Evolutionary conservation across 331 rosid genomes (phyloP).

Genomic region (Saraca asoca): DNA sequence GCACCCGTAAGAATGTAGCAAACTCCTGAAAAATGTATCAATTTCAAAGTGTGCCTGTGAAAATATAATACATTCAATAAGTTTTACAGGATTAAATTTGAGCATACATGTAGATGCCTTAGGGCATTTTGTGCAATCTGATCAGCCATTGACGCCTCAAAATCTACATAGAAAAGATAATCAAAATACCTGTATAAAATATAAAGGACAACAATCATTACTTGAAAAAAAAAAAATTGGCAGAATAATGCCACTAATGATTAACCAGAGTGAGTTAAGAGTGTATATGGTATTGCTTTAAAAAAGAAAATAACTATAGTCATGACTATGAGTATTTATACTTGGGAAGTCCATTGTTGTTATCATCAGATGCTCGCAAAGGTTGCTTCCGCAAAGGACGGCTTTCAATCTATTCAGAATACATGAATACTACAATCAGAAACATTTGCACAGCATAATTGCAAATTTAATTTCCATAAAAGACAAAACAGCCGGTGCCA

Average conservation of each 20-base stretch:
- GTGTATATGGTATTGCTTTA: constrained; percentile 1
- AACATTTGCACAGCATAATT: constrained; percentile 11
- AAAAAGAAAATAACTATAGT: constrained; percentile 11
- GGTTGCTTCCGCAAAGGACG: constrained; percentile 90
- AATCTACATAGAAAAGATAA: constrained; percentile 92
- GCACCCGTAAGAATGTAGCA: constrained; percentile 91
- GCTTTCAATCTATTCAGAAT: constrained; percentile 77
- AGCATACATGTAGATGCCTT: constrained; percentile 66
- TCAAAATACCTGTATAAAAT: constrained; percentile 70
- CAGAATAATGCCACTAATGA: constrained; percentile 10
- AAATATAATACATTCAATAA: constrained; percentile 29
- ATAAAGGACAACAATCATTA: constrained; percentile 26
- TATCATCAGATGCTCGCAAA: constrained; percentile 65
- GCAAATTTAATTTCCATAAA: constrained; percentile 24
- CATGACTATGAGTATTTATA: constrained; percentile 40
- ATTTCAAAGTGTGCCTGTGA: constrained; percentile 15
- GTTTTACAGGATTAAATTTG: constrained; percentile 24
- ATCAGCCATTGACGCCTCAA: constrained; percentile 98
- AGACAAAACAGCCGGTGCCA: constrained; percentile 4
- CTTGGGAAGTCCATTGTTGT: constrained; percentile 57
- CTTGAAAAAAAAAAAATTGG: not conserved
- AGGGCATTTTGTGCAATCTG: constrained; percentile 90
- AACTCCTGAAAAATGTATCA: constrained; percentile 64
- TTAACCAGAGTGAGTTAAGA: constrained; percentile 15
- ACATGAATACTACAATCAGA: constrained; percentile 35